These are phyloP conservation scores for Chaetoceros muelleri DNA, from an alignment of 108 stramenopile genomes.

Conservation along the genomic window DNA sequence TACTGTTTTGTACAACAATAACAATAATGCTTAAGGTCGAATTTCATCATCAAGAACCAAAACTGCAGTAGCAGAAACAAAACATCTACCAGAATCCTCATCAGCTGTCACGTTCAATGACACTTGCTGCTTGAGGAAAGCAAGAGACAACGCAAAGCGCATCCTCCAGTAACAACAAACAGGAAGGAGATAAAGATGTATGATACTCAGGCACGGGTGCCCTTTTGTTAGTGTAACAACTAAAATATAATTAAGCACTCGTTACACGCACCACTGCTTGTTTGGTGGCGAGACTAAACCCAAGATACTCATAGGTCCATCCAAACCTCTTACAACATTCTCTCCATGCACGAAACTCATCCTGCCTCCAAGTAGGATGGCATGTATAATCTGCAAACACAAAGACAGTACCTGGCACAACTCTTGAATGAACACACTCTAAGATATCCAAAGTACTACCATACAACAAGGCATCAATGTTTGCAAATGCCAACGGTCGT, in stretches of 20 bases:
- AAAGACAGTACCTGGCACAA: constrained; percentile 68
- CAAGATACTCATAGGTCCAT: constrained; percentile 82
- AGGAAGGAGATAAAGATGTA: neutral
- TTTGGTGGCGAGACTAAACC: constrained; percentile 66
- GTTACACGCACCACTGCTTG: constrained; percentile 74
- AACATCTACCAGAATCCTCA: too few relatives aligned
- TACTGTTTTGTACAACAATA: too few relatives aligned
- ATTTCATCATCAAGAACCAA: too few relatives aligned
- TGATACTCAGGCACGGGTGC: neutral
- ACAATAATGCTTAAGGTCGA: too few relatives aligned
- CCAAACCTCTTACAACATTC: constrained; percentile 83
- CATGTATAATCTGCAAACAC: constrained; percentile 81
- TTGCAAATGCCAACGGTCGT: constrained; percentile 65
- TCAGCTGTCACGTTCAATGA: neutral
- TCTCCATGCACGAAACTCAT: constrained; percentile 78
- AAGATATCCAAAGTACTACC: constrained; percentile 65
- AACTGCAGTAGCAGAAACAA: too few relatives aligned
- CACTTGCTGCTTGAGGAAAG: too few relatives aligned
- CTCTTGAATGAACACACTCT: constrained; percentile 60
- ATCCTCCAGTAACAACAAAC: too few relatives aligned
- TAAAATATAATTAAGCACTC: constrained; percentile 11
- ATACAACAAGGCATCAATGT: constrained; percentile 83
- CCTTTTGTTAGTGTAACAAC: neutral
- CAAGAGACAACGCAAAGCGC: too few relatives aligned
- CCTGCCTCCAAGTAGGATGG: constrained; percentile 78